These are phyloP conservation scores for Hygrocybe coccinea DNA, from an alignment of 768 basidiomycete genomes.

Conservation along the genomic window DNA sequence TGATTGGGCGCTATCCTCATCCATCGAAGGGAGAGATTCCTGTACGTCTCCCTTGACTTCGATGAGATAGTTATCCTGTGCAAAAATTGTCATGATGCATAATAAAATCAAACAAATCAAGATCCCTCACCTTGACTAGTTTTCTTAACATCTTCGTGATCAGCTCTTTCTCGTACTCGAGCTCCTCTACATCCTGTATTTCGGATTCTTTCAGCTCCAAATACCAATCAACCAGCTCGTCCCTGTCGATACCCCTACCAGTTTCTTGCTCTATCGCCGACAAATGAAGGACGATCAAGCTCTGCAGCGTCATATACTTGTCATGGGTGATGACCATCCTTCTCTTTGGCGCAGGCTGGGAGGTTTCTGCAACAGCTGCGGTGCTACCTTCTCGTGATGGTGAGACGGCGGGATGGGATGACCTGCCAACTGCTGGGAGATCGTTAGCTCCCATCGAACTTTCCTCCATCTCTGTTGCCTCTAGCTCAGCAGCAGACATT, in stretches of 20 bases:
- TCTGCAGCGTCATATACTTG: slow-evolving; percentile 87
- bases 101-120: background rate
- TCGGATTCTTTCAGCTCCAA: slow-evolving; percentile 84
- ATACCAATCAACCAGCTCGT: slow-evolving; percentile 96
- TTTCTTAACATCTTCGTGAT: slow-evolving; percentile 85
- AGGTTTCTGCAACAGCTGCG: slow-evolving; percentile 31
- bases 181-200: slow-evolving; percentile 75
- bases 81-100: slow-evolving; percentile 4
- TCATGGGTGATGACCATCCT: slow-evolving; percentile 95
- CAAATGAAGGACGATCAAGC: slow-evolving; percentile 80
- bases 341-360: slow-evolving; percentile 48
- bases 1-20: slow-evolving; percentile 54
- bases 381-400: slow-evolving; percentile 39
- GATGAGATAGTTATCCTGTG: slow-evolving; percentile 78
- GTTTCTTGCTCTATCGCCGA: slow-evolving; percentile 70
- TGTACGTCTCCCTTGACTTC: slow-evolving; percentile 81
- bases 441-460: slow-evolving; percentile 38
- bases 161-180: slow-evolving; percentile 88
- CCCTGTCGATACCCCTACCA: slow-evolving; percentile 74
- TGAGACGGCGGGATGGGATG: slow-evolving; percentile 23
- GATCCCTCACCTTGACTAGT: slow-evolving; percentile 75
- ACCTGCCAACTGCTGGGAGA: slow-evolving; percentile 29
- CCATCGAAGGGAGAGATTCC: slow-evolving; percentile 66
- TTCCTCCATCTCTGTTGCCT: slow-evolving; percentile 48
- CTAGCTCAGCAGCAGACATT: slow-evolving; percentile 59